phyloP scores from a whole-genome alignment of 257 asterid genomes.

The Salvia rosmarinus region DNA sequence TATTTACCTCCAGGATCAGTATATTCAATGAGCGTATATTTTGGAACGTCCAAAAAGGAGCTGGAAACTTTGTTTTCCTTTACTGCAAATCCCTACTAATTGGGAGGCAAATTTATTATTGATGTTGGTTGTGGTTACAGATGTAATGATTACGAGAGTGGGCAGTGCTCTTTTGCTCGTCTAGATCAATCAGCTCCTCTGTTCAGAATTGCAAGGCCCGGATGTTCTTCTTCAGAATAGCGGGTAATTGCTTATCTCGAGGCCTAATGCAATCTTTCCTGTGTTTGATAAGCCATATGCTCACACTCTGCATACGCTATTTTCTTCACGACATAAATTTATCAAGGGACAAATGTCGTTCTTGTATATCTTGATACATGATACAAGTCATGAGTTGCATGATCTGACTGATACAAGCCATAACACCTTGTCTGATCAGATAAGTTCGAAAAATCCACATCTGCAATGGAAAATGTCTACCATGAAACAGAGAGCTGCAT shows the following conservation, averaged over 20 bases:
- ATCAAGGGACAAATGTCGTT: background rate
- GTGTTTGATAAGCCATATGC: background rate
- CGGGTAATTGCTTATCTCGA: background rate
- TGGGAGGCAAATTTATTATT: too few species aligned
- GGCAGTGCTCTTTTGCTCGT: background rate
- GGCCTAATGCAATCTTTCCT: background rate
- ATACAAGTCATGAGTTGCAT: too few species aligned
- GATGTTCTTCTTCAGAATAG: background rate
- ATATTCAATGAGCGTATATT: background rate
- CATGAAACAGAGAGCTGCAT: too few species aligned
- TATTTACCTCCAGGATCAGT: background rate
- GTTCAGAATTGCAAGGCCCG: background rate
- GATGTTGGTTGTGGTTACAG: background rate
- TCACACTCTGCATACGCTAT: background rate
- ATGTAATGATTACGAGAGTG: background rate
- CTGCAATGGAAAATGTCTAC: too few species aligned
- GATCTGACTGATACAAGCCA: too few species aligned
- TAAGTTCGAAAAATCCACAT: too few species aligned
- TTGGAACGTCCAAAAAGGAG: background rate
- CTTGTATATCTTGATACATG: too few species aligned
- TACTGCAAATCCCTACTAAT: too few species aligned
- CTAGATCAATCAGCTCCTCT: background rate
- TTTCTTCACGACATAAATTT: too few species aligned
- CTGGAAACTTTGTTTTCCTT: background rate
- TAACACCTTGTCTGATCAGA: too few species aligned